These are phyloP conservation scores for Lactarius deliciosus DNA, from an alignment of 768 basidiomycete species.

Conservation along the genomic window DNA sequence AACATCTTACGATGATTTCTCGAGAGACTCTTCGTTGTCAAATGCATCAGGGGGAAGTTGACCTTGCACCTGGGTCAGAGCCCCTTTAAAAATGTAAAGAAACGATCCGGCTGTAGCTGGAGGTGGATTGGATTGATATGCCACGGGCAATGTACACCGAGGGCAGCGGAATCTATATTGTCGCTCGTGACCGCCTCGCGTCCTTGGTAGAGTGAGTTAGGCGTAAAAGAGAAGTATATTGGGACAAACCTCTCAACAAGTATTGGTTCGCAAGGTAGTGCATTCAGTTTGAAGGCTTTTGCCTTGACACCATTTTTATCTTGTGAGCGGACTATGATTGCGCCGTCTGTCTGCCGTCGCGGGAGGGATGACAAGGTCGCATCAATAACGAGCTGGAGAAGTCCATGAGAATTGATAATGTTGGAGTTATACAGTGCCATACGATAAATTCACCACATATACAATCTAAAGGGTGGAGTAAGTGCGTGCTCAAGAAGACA, in stretches of 20 bases:
- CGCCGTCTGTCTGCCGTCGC: slow-evolving; percentile 71
- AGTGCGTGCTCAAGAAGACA: slow-evolving; percentile 12
- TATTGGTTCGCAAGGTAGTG: slow-evolving; percentile 62
- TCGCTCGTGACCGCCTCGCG: slow-evolving; percentile 63
- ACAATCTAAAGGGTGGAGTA: slow-evolving; percentile 53
- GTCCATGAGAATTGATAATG: slow-evolving; percentile 3
- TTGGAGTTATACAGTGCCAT: slow-evolving; percentile 32
- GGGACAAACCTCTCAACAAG: slow-evolving; percentile 67
- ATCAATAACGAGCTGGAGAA: slow-evolving; percentile 72
- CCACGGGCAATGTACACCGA: slow-evolving; percentile 63
- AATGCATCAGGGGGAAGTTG: slow-evolving; percentile 84
- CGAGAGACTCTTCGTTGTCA: slow-evolving; percentile 44
- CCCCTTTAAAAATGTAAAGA: slow-evolving; percentile 77
- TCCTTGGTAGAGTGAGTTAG: slow-evolving; percentile 39
- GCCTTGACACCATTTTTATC: slow-evolving; percentile 57
- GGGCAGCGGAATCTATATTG: slow-evolving; percentile 73
- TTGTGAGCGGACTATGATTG: slow-evolving; percentile 76
- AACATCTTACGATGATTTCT: slow-evolving; percentile 20
- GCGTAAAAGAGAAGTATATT: slow-evolving; percentile 30
- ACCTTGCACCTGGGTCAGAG: slow-evolving; percentile 86
- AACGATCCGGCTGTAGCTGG: slow-evolving; percentile 76
- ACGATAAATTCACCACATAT: slow-evolving; percentile 88
- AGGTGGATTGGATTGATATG: slow-evolving; percentile 76
- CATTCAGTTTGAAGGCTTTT: slow-evolving; percentile 86
- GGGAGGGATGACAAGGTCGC: slow-evolving; percentile 68